Conservation (phyloP, 352 stramenopile species). For the Pythium periplocum region DNA sequence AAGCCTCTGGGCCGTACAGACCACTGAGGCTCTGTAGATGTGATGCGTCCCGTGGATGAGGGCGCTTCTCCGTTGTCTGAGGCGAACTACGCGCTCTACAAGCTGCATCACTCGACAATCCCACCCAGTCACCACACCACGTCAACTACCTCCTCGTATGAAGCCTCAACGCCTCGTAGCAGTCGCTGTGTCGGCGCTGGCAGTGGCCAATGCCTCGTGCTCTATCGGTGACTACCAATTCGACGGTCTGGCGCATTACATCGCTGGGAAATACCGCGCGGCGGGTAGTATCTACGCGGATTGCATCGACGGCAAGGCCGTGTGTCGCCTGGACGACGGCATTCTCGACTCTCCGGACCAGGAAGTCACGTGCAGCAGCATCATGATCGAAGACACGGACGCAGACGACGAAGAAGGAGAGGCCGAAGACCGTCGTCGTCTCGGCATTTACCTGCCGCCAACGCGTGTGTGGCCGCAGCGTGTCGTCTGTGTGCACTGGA, state of each 20-base stretch:
- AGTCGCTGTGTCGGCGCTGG: too few relatives aligned
- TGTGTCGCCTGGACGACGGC: not conserved
- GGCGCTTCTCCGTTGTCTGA: too few relatives aligned
- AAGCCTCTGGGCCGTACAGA: too few relatives aligned
- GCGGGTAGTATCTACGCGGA: conserved; percentile 4
- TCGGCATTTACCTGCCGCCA: conserved; percentile 4
- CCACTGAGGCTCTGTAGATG: too few relatives aligned
- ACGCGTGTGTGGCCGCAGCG: conserved; percentile 9
- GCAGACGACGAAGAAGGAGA: not conserved
- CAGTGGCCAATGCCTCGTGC: conserved; percentile 10
- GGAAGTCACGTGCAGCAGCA: not conserved
- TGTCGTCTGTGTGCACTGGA: conserved; percentile 11
- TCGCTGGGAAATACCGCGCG: not conserved
- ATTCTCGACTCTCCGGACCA: not conserved
- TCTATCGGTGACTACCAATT: not conserved
- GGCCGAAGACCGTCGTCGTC: not conserved
- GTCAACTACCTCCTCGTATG: too few relatives aligned
- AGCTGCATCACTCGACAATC: too few relatives aligned
- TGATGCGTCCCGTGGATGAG: too few relatives aligned
- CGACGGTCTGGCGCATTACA: conserved; percentile 1
- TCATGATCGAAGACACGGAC: too few relatives aligned
- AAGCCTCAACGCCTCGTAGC: too few relatives aligned
- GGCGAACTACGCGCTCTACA: too few relatives aligned
- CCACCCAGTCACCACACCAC: too few relatives aligned
- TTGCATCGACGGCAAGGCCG: conserved; percentile 1